Evolutionary conservation across 306 rosid genomes (phyloP), one percentile per base, ranked within the genome.

Genomic region (Begonia fuchsioides): DNA sequence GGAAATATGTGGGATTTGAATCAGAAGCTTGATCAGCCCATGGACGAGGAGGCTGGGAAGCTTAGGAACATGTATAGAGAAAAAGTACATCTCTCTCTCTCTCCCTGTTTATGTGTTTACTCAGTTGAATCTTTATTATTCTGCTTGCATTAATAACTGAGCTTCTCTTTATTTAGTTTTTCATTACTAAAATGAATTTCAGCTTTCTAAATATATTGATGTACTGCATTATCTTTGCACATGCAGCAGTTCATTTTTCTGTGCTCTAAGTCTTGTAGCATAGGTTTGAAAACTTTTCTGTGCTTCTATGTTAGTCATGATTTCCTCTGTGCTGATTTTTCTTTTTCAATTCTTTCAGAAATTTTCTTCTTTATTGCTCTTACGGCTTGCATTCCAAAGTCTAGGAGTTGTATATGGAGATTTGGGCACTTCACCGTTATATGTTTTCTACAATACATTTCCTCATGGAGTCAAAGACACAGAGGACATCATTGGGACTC

Each of bases 351-450:
- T 66, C 59, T 45, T 64, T 53, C 87, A 92, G 98, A 85, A 82
- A 68, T 85, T 75, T 68, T 92, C 98, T 2, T 54, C 76, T 15
- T 39, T 82, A 47, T 59, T 92, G 93, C 82, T 92, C 66, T 71
- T 79, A 64, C 90, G 94, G 72, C 81, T 82, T 63, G 94, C 98
- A 44, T 92, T 65, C 66, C 98, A 92, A 63, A 92, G 98, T 62
- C 98, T 92, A 51, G 98, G 98, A 12, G 98, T 92, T 59, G 98
- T 92, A 53, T 92, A 67, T 53, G 98, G 98, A 56, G 98, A 92
- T 72, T 73, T 92, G 75, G 98, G 98, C 58, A 92, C 98, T 53
- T 92, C 98, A 17, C 98, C 98, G 6, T 71, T 92, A 68, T 92
- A 92, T 19, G 98, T 92, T 45, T 92, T 92, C 70, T 77, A 92